phyloP scores from a whole-genome alignment of 257 asterid genomes.

The Solanum chiquidenum region DNA sequence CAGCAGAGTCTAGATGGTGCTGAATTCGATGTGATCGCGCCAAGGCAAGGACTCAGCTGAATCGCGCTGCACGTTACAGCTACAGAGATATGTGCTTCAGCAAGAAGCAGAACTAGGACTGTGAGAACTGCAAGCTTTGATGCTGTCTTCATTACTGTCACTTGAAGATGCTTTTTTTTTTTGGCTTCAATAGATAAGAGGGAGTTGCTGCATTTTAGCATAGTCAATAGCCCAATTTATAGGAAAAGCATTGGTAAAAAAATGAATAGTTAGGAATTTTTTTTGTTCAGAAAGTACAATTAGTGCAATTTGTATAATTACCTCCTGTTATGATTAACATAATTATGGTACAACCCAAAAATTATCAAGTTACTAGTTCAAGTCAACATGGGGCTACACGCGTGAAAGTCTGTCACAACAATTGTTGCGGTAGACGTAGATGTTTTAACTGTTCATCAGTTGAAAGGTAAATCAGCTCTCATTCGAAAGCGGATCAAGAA shows the following conservation, averaged over 20 bases:
- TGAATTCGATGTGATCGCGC: conserved; percentile 2
- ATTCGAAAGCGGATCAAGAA: not conserved
- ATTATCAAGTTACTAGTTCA: not conserved
- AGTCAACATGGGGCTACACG: not conserved
- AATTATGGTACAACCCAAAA: not conserved
- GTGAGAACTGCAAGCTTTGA: conserved; percentile 2
- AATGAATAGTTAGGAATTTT: not conserved
- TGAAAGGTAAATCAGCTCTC: not conserved
- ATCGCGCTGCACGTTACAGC: conserved; percentile 16
- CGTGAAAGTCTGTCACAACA: not conserved
- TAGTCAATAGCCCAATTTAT: not conserved
- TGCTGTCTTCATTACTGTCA: conserved; percentile 20
- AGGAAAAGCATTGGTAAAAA: not conserved
- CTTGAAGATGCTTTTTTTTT: not conserved
- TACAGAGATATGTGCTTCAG: conserved; percentile 8
- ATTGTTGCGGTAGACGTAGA: not conserved
- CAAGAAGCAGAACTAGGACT: conserved; percentile 9
- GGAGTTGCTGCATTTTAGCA: not conserved
- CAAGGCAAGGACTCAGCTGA: conserved; percentile 11
- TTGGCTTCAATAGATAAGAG: not conserved
- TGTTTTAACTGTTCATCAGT: not conserved
- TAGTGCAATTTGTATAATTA: not conserved
- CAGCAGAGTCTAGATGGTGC: conserved; percentile 18
- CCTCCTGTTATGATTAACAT: not conserved
- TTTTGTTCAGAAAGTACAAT: not conserved